Evolutionary conservation across 306 rosid species (phyloP), one percentile per base, ranked within the genome.

Genomic region (Amphicarpaea edgeworthii): DNA sequence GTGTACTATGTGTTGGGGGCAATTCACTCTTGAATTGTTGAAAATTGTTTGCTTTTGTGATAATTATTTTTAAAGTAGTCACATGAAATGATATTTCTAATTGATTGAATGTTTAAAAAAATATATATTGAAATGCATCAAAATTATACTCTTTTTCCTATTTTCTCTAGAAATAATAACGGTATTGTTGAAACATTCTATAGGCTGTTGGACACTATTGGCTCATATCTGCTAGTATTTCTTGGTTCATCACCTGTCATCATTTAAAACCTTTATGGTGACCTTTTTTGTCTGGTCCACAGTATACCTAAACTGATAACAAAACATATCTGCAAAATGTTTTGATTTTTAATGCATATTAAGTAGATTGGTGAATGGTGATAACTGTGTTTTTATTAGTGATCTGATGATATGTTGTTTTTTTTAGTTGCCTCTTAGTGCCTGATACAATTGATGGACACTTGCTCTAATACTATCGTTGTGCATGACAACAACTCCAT

Each of bases 381-480:
- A 32, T 70, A 30, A 17, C 46, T 46, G 16, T 58, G 37, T 11
- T 32, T 40, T 38, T 51, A 41, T 67, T 15, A 12, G 67, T 70
- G 20, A 63, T 64, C 60, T 72, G 61, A 53, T 72, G 61, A 53
- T 53, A 17, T 72, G 59, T 6, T 72, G 20, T 51, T 38, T 61
- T 50, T 50, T 49, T 38, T 62, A 41, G 74, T 59, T 80, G 46
- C 58, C 62, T 21, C 79, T 77, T 78, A 85, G 91, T 51, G 41
- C 76, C 41, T 77, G 73, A 65, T 60, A 54, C 83, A 83, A 85
- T 78, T 79, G 57, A 95, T 90, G 97, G 98, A 87, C 78, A n/a
- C 72, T 68, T 55, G 65, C 70, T 76, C 85, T 80, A 40, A 80
- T 42, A 72, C 4, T 51, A 16, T 73, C 77, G 66, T 43, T 46